Base-by-base conservation (phyloP, 1,284 basidiomycete species). In the Rhodotorula sp. region DNA sequence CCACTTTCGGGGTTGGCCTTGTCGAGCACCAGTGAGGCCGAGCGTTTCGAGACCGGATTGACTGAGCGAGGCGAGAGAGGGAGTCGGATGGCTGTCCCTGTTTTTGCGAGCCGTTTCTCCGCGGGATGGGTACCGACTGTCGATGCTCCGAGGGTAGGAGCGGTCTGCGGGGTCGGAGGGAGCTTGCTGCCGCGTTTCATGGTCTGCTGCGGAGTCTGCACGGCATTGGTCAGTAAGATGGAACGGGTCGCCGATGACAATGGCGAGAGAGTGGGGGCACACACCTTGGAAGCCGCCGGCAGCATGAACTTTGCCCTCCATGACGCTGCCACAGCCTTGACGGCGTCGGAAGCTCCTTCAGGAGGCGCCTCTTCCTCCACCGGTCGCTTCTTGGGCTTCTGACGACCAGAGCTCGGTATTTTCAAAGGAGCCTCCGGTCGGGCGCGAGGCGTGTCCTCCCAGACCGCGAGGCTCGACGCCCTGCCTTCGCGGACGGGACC, bases 231-330 rank as follows among this genome's bases (percentile, higher is more conserved):
- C 26, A 51, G 46, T 26, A 3, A 55, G 51, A 12, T 5, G 30
- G 22, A 20, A 17, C 46, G 8, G 54, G n/a, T 2, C 44, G 37
- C 10, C 37, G 37, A 42, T 12, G 37, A 30, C 7, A 20, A 20
- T 26, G 24, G 12, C 4, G 4, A 20, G 18, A 20, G 20, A 7
- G 24, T 14, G 44, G 12, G 30, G n/a, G 48, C 24, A 24, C 65
- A 30, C 0, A 71, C 69, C 60, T 66, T 66, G 24, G 37, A 33
- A 2, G 62, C 26, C 17, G 55, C 24, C 22, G 59, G 62, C 42
- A 69, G 37, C 67, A 69, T 72, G 51, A 72, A 83, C 69, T 80
- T 80, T n/a, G 74, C 68, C 60, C 76, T 76, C 81, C 81, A 81
- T 1, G 77, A 78, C 29, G 70, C 70, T 3, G 79, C 79, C 4